Conservation (phyloP, 1,284 basidiomycete genomes). For the Apiotrichum montevideense region DNA sequence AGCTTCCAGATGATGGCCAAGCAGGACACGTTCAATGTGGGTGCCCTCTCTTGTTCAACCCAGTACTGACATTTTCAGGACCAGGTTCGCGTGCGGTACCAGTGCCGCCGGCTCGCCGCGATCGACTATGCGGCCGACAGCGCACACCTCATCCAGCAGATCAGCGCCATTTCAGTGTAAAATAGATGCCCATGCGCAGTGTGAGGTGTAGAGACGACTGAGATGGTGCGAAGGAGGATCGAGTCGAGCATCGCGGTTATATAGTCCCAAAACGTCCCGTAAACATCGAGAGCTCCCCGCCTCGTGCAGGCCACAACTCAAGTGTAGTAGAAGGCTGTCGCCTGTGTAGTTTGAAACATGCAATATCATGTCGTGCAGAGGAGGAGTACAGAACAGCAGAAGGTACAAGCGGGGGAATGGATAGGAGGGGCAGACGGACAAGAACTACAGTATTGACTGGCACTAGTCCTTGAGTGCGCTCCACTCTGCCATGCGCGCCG, state of each 20-base stretch:
- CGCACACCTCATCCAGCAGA: constrained; percentile 54
- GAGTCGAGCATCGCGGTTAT: no score
- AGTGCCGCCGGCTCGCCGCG: constrained; percentile 61
- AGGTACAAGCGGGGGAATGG: no score
- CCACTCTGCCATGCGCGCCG: constrained; percentile 34
- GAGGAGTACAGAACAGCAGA: neutral
- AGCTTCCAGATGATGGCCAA: constrained; percentile 85
- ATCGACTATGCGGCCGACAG: constrained; percentile 70
- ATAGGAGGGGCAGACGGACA: no score
- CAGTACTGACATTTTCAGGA: constrained; percentile 53
- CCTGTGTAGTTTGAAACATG: constrained; percentile 4
- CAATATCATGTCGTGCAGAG: constrained; percentile 1
- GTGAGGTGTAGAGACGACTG: no score
- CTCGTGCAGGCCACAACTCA: no score
- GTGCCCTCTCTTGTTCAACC: constrained; percentile 27
- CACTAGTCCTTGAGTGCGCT: neutral
- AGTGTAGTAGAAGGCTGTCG: neutral
- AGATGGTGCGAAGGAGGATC: no score
- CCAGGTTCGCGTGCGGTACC: constrained; percentile 70
- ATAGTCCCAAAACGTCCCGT: no score
- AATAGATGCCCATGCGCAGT: no score
- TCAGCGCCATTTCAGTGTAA: constrained; percentile 36
- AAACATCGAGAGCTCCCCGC: no score
- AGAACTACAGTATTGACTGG: no score
- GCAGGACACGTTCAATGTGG: constrained; percentile 76